Evolutionary conservation across 768 basidiomycete species (phyloP), one percentile per base, ranked within the genome.

Genomic region (Leccinellum rugosiceps): DNA sequence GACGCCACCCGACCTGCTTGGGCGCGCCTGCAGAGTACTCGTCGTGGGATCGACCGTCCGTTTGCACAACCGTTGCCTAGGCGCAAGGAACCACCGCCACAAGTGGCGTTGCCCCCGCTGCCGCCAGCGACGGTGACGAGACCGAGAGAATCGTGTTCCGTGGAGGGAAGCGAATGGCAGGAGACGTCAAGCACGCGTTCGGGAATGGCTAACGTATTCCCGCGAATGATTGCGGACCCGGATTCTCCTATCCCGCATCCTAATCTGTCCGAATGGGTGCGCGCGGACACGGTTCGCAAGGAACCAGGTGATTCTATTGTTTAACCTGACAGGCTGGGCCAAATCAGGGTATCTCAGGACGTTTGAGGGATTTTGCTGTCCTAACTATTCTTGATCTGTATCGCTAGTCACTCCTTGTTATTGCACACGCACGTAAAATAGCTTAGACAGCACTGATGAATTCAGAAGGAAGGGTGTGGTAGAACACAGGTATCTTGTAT

Each of bases 221-320:
- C 80, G 21, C 71, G 68, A 49, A 67, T 63, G 48, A 72, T 78
- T 34, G 65, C 68, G 6, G 71, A 87, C 62, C 74, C 80, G 45
- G 80, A 88, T 68, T 63, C 77, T 58, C 84, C 85, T 6, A 81
- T 87, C 50, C 81, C 83, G 9, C 75, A 78, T 57, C 79, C 83
- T 28, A 71, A 71, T 41, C 67, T 75, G 38, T 82, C 80, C 5
- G 71, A 83, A 62, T 84, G 84, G 83, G 70, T 84, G 31, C 74
- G 74, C 17, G 83, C 82, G 1, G 77, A 80, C 56, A 71, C 61
- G 23, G 58, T 67, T 26, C 63, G 70, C 28, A 61, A 61, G 21
- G 53, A 56, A 50, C n/a, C n/a, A 10, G 41, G 57, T 65, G 4
- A 61, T n/a, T 3, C 11, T 57, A 47, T 72, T 26, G 63, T 25